Percentiles rank a stretch among this genome's conserved stretches.
Evolutionary conservation across 2,329 filamentous ascomycete species (phyloP).

Genomic region (Aplosporella prunicola): DNA sequence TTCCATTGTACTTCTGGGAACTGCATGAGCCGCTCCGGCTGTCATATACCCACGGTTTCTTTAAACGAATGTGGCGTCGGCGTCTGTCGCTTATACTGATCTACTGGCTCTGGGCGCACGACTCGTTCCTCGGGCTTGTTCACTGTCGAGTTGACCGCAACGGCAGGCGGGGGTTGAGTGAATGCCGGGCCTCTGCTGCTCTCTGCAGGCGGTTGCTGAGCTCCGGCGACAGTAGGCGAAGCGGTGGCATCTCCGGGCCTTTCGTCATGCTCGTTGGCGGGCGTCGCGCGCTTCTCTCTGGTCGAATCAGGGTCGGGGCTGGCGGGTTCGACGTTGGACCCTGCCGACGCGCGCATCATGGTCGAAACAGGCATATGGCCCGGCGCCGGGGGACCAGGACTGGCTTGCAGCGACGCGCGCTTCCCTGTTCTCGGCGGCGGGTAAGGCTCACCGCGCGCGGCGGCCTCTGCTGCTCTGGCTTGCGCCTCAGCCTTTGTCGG

Average conservation of each 20-base stretch:
- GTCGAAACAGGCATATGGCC: constrained; percentile 16
- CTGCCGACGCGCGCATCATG: constrained; percentile 9
- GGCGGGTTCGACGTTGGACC: constrained; percentile 18
- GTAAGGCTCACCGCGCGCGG: constrained; percentile 30
- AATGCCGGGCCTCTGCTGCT: constrained; percentile 14
- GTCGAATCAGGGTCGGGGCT: constrained; percentile 15
- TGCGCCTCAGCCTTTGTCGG: constrained; percentile 40
- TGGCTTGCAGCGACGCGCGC: constrained; percentile 16
- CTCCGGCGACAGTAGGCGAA: constrained; percentile 7
- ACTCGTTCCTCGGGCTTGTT: background rate
- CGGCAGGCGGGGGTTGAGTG: constrained; percentile 18
- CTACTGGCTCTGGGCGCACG: too few species aligned
- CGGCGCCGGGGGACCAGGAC: constrained; percentile 16
- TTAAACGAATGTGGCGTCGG: constrained; percentile 35
- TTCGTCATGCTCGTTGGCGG: constrained; percentile 1
- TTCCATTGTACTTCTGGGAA: too few species aligned
- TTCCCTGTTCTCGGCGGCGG: constrained; percentile 26
- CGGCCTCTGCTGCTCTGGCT: constrained; percentile 33
- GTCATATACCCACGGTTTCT: constrained; percentile 34
- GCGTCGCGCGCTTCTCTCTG: background rate
- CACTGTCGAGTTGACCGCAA: background rate
- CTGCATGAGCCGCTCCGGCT: too few species aligned
- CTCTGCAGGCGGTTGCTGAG: background rate
- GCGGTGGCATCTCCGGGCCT: background rate
- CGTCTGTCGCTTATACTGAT: too few species aligned